phyloP scores from a whole-genome alignment of 208 protist species.

The Perkinsela sp. region DNA sequence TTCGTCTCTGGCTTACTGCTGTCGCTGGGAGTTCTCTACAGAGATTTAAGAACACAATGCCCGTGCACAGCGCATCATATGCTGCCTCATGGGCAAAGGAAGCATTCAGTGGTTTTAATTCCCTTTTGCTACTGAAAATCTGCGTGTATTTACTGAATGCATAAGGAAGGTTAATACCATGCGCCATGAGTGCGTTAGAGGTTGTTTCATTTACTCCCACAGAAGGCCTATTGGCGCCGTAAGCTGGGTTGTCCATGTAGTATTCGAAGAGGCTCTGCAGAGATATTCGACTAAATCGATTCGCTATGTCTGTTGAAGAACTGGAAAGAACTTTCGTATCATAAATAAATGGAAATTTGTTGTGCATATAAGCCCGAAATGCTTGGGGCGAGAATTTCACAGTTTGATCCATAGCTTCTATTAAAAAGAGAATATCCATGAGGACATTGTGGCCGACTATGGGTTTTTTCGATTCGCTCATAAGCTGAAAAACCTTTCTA shows the following conservation, averaged over 20 bases:
- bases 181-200: not conserved
- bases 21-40: slow-evolving; percentile 13
- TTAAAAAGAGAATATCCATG: slow-evolving; percentile 32
- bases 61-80: slow-evolving; percentile 34
- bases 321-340: slow-evolving; percentile 26
- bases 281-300: not conserved
- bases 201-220: not conserved
- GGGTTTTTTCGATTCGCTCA: slow-evolving; percentile 22
- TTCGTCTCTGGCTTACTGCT: not conserved
- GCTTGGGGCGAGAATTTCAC: slow-evolving; percentile 12
- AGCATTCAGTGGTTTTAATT: not conserved
- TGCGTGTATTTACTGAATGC: not conserved
- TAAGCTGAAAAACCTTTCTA: slow-evolving; percentile 14
- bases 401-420: slow-evolving; percentile 12
- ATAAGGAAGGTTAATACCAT: not conserved
- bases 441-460: slow-evolving; percentile 45
- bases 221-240: not conserved
- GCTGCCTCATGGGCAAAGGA: slow-evolving; percentile 21
- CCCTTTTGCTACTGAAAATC: not conserved
- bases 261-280: not conserved
- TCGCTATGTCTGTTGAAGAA: slow-evolving; percentile 8
- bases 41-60: slow-evolving; percentile 24
- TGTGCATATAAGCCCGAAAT: slow-evolving; percentile 12
- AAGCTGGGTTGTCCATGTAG: not conserved
- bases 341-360: slow-evolving; percentile 21